phyloP scores from a whole-genome alignment of 257 asterid genomes.

The Forsythia viridissima region DNA sequence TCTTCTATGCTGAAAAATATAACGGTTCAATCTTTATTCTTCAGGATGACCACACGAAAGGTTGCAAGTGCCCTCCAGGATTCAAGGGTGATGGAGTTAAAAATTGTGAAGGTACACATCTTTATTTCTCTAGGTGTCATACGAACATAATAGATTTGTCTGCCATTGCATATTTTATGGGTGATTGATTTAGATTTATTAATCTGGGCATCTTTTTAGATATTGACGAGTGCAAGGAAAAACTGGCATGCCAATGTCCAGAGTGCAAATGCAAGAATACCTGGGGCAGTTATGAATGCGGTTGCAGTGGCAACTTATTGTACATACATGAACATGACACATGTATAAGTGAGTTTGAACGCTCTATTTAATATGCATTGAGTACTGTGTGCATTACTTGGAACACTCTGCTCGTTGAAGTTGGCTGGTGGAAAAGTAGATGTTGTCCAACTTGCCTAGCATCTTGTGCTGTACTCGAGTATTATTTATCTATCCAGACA shows the following conservation, averaged over 20 bases:
- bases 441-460: background rate
- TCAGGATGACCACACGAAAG: constrained; percentile 76
- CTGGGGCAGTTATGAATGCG: constrained; percentile 89
- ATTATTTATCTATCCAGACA: background rate
- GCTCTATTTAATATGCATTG: background rate
- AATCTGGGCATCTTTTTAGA: constrained; percentile 37
- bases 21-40: constrained; percentile 5
- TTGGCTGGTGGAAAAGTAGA: background rate
- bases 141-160: constrained; percentile 3
- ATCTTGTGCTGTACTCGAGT: background rate
- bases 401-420: background rate
- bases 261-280: constrained; percentile 90
- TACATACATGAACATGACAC: constrained; percentile 88
- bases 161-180: constrained; percentile 17
- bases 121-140: background rate
- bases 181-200: constrained; percentile 10
- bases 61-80: constrained; percentile 93
- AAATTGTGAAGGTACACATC: constrained; percentile 70
- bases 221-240: constrained; percentile 87
- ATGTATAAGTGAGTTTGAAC: constrained; percentile 62
- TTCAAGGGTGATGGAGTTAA: constrained; percentile 92
- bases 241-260: constrained; percentile 71
- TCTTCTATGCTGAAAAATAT: constrained; percentile 2
- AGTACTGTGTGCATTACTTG: background rate
- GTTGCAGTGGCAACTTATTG: constrained; percentile 63